phyloP scores from a whole-genome alignment of 75 land plant species.

The Pinus albicaulis region DNA sequence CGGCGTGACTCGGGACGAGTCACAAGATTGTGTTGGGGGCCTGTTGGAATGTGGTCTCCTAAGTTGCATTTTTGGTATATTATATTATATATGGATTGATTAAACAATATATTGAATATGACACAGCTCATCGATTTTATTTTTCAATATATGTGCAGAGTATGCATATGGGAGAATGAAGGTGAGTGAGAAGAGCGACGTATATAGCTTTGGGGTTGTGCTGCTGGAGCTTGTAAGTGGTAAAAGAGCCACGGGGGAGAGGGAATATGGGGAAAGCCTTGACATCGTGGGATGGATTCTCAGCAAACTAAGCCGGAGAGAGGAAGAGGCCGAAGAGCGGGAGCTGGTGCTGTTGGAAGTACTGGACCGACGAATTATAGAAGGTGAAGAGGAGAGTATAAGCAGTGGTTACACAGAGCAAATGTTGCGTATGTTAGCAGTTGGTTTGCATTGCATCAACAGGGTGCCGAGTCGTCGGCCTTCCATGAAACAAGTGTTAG shows the following conservation, averaged over 20 bases:
- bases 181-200: neutral
- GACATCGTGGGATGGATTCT: neutral
- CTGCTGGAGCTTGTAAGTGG: conserved; percentile 20
- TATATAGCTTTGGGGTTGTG: neutral
- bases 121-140: neutral
- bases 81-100: neutral
- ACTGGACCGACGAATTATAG: conserved; percentile 4
- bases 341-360: neutral
- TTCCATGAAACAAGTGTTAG: conserved; percentile 23
- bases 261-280: conserved; percentile 1
- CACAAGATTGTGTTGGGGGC: no score
- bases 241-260: conserved; percentile 8
- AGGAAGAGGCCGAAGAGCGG: no score
- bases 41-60: no score
- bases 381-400: conserved; percentile 10
- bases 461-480: conserved; percentile 2
- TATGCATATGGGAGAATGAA: conserved; percentile 11
- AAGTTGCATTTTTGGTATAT: no score
- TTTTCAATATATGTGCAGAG: conserved; percentile 1
- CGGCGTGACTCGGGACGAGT: no score
- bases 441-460: conserved; percentile 33
- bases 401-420: conserved; percentile 15
- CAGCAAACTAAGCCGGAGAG: neutral
- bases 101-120: no score
- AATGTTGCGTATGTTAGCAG: neutral